These are phyloP conservation scores for Cladophialophora carrionii DNA, from an alignment of 2,329 filamentous ascomycete genomes.

Conservation along the genomic window DNA sequence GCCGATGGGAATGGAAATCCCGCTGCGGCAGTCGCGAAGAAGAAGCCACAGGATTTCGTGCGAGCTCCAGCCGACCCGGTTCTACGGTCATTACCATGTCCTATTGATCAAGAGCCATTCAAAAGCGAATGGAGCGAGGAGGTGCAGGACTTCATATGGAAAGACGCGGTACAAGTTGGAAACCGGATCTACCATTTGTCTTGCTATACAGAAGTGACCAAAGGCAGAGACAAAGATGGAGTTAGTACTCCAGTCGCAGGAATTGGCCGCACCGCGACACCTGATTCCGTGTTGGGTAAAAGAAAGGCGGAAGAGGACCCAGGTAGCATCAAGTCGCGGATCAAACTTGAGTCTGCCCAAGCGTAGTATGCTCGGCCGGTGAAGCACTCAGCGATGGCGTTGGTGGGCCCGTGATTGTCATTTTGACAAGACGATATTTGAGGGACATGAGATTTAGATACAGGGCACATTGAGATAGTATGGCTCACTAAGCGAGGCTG, in stretches of 20 bases:
- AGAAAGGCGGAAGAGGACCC: constrained; percentile 65
- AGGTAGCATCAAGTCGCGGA: constrained; percentile 29
- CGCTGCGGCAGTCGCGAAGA: constrained; percentile 48
- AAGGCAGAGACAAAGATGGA: constrained; percentile 54
- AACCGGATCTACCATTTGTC: constrained; percentile 84
- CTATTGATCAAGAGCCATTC: constrained; percentile 94
- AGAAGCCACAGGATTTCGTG: constrained; percentile 71
- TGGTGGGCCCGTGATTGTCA: constrained; percentile 1
- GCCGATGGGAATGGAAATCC: constrained; percentile 46
- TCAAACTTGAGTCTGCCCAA: constrained; percentile 41
- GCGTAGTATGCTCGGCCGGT: not conserved
- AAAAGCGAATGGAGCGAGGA: constrained; percentile 90
- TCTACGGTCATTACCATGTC: constrained; percentile 76
- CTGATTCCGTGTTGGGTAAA: constrained; percentile 71
- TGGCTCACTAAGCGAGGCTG: constrained; percentile 5
- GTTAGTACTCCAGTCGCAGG: constrained; percentile 46
- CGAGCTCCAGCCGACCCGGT: constrained; percentile 78
- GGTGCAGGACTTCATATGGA: constrained; percentile 95
- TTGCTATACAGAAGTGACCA: constrained; percentile 81
- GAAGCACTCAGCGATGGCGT: constrained; percentile 13
- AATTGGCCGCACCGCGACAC: constrained; percentile 53
- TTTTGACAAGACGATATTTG: constrained; percentile 5
- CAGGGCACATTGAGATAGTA: not conserved
- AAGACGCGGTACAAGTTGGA: constrained; percentile 79
- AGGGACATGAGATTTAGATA: not conserved